Base-by-base conservation (phyloP, 2,329 filamentous ascomycete species). In the Ascochyta pisi region DNA sequence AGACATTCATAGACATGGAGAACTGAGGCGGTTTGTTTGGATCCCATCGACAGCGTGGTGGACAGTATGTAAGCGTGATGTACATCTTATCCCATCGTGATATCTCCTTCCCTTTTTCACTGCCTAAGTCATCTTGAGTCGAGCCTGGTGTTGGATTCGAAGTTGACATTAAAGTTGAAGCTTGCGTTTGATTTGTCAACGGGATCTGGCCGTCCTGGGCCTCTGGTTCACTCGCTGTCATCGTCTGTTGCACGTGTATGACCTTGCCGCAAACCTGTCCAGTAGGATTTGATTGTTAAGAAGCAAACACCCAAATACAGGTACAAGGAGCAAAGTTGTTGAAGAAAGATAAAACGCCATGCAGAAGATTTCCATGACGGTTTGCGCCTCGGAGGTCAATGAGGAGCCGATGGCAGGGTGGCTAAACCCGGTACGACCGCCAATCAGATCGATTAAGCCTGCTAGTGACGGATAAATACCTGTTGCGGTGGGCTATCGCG, bases 11-110 rank as follows among this genome's bases (percentile, higher is more conserved):
- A 3, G 79, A 78, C 64, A 91, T 77, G 1, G 84, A 88, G 73
- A 94, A 91, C 29, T 82, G 79, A 0, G 88, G 88, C 7, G 90
- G 89, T 50, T 84, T 81, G 0, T 84, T 73, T 0, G 86, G 82
- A 63, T 91, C 82, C 78, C 88, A 93, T 41, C 89, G 85, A 70
- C 89, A 90, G 62, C 83, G 81, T 48, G 80, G 80, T 0, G 89
- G 90, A 33, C 84, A 86, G 82, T 84, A 90, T 33, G 78, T 78
- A 15, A 88, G 45, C 3, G 76, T 54, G 19, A 52, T 56, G 55
- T 66, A 70, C 1, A 66, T 23, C 42, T 48, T 67, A 46, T 63
- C 56, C 67, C 65, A 67, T 64, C 37, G 23, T 13, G 62, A 60
- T 42, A 24, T 16, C 29, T 58, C 48, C 35, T 56, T 29, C 33